A percentile compares a stretch with the other conserved stretches of the same genome.
These are phyloP conservation scores for Nicotiana attenuata DNA, from an alignment of 257 asterid species.

Conservation along the genomic window DNA sequence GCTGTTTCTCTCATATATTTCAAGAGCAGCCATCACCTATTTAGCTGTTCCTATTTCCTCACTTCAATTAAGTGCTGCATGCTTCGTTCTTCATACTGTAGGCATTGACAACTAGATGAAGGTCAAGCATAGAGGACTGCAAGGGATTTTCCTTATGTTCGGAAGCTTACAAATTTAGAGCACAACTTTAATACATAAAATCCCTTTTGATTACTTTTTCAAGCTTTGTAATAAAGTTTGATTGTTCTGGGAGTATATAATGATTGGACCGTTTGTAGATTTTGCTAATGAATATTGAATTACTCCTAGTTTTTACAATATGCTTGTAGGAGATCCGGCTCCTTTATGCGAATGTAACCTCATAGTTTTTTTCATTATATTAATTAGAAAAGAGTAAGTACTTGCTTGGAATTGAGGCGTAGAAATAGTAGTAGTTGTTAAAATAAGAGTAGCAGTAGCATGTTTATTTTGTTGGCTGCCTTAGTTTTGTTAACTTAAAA, in stretches of 20 bases:
- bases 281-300: not conserved
- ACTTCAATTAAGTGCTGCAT: slow-evolving; percentile 35
- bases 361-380: no score
- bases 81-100: slow-evolving; percentile 62
- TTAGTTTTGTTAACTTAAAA: not conserved
- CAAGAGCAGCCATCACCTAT: not conserved
- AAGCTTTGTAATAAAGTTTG: not conserved
- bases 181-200: not conserved
- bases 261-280: not conserved
- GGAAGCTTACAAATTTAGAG: slow-evolving; percentile 21
- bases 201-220: not conserved
- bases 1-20: slow-evolving; percentile 11
- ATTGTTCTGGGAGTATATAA: not conserved
- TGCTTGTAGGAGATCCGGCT: no score
- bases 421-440: no score
- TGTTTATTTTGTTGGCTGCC: not conserved
- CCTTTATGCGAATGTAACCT: no score
- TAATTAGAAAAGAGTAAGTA: no score
- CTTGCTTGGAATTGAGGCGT: no score
- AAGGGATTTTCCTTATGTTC: slow-evolving; percentile 28
- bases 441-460: not conserved
- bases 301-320: no score
- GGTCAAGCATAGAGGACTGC: slow-evolving; percentile 53
- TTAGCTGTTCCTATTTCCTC: slow-evolving; percentile 14
- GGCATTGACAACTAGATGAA: slow-evolving; percentile 81